Evolutionary conservation across 2,329 filamentous ascomycete genomes (phyloP).

Genomic region (Periconia macrospinosa): DNA sequence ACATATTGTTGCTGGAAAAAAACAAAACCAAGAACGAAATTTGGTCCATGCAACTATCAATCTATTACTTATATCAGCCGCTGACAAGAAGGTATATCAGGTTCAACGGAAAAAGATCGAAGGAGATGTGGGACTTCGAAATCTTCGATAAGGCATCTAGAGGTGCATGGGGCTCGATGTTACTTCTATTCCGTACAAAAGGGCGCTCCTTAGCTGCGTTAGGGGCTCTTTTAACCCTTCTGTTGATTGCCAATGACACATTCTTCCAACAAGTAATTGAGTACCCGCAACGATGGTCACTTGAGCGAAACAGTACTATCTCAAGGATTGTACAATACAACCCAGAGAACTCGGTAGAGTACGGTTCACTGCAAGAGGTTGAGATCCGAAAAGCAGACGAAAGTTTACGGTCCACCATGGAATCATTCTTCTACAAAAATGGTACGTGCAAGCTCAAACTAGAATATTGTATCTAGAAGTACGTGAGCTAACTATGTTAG

Average conservation of each 20-base stretch:
- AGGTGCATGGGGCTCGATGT: slow-evolving; percentile 22
- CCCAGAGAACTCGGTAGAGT: not conserved
- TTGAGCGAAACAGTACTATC: slow-evolving; percentile 13
- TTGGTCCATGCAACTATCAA: not conserved
- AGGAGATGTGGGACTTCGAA: slow-evolving; percentile 30
- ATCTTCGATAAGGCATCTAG: slow-evolving; percentile 34
- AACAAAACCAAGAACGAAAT: not conserved
- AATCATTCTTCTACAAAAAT: slow-evolving; percentile 7
- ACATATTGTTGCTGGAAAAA: not conserved
- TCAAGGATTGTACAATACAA: slow-evolving; percentile 12
- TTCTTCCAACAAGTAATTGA: slow-evolving; percentile 35
- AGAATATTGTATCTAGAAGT: too few species aligned
- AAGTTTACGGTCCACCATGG: not conserved
- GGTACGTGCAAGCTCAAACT: not conserved
- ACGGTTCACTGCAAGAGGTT: not conserved
- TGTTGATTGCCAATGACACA: slow-evolving; percentile 27
- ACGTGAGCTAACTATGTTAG: not conserved
- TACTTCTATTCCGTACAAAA: slow-evolving; percentile 21
- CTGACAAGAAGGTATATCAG: not conserved
- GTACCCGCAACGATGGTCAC: slow-evolving; percentile 11
- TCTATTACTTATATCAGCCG: not conserved
- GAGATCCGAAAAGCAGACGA: not conserved
- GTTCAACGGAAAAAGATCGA: slow-evolving; percentile 16
- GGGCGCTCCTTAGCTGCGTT: slow-evolving; percentile 21
- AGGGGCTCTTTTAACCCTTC: slow-evolving; percentile 21